Evolutionary conservation across 768 basidiomycete species (phyloP).

Genomic region (Termitomyces bulborhizus): DNA sequence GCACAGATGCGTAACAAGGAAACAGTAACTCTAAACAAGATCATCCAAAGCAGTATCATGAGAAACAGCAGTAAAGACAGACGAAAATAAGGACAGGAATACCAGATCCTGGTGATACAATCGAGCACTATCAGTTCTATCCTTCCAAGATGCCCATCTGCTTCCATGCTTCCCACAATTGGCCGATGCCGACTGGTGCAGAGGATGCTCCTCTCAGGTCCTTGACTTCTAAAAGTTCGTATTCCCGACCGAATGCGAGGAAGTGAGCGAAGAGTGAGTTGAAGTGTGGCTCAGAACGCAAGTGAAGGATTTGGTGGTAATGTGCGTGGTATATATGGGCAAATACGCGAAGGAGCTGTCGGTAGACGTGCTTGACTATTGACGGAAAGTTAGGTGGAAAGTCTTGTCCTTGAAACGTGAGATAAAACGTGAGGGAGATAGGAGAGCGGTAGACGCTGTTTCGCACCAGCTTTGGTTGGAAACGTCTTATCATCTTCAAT

Average conservation of each 20-base stretch:
- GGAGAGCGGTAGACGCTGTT: slow-evolving; percentile 7
- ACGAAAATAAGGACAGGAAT: not conserved
- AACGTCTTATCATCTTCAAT: slow-evolving; percentile 90
- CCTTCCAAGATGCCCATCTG: slow-evolving; percentile 79
- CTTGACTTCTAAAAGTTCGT: slow-evolving; percentile 85
- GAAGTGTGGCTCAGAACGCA: slow-evolving; percentile 92
- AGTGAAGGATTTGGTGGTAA: slow-evolving; percentile 85
- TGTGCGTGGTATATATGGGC: slow-evolving; percentile 98
- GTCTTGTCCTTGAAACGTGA: slow-evolving; percentile 61
- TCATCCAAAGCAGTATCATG: not conserved
- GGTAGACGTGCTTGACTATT: slow-evolving; percentile 91
- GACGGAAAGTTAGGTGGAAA: slow-evolving; percentile 86
- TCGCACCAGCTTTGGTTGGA: slow-evolving; percentile 90
- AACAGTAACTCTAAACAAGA: too few relatives aligned
- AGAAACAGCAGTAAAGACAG: not conserved
- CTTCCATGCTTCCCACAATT: slow-evolving; percentile 85
- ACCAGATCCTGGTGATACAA: slow-evolving; percentile 2
- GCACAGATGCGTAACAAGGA: not conserved
- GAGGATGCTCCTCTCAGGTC: slow-evolving; percentile 72
- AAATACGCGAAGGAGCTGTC: slow-evolving; percentile 94
- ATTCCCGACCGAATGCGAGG: slow-evolving; percentile 92
- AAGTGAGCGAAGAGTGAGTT: slow-evolving; percentile 98
- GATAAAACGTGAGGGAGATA: not conserved
- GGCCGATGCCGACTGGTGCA: slow-evolving; percentile 65
- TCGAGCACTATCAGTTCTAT: slow-evolving; percentile 13